Evolutionary conservation across 805 yeast genomes (phyloP).

Genomic region (Myxozyma udenii): DNA sequence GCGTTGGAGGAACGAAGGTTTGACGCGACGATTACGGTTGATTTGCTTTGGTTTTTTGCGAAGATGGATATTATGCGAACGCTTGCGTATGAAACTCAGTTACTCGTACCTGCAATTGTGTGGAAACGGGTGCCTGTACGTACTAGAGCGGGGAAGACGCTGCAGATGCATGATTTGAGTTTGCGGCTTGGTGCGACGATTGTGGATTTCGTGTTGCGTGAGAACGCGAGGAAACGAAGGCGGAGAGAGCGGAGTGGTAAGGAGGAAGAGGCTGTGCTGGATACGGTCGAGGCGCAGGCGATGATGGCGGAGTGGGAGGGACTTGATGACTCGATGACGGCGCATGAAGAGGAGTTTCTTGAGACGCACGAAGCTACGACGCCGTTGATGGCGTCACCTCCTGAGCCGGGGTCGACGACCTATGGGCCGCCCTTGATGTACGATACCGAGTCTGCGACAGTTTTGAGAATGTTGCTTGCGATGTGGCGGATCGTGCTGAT

Average conservation of each 20-base stretch:
- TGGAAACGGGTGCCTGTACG: slow-evolving; percentile 13
- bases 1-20: slow-evolving; percentile 7
- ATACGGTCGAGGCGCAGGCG: neutral
- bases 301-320: slow-evolving; percentile 2
- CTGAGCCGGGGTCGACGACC: slow-evolving; percentile 1
- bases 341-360: slow-evolving; percentile 1
- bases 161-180: slow-evolving; percentile 7
- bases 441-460: slow-evolving; percentile 3
- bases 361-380: slow-evolving; percentile 5
- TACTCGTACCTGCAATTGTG: slow-evolving; percentile 3
- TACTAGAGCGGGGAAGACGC: neutral
- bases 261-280: no score
- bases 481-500: slow-evolving; percentile 9
- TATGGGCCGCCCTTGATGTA: slow-evolving; percentile 12
- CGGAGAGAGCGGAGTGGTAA: neutral
- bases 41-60: slow-evolving; percentile 13
- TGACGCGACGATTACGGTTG: slow-evolving; percentile 11
- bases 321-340: neutral
- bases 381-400: neutral
- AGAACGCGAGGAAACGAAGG: slow-evolving; percentile 14
- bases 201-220: slow-evolving; percentile 9
- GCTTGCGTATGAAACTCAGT: slow-evolving; percentile 9
- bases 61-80: slow-evolving; percentile 18
- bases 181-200: slow-evolving; percentile 5
- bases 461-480: slow-evolving; percentile 6